phyloP scores from a whole-genome alignment of 2,329 filamentous ascomycete genomes.

The Curvularia hawaiiensis region DNA sequence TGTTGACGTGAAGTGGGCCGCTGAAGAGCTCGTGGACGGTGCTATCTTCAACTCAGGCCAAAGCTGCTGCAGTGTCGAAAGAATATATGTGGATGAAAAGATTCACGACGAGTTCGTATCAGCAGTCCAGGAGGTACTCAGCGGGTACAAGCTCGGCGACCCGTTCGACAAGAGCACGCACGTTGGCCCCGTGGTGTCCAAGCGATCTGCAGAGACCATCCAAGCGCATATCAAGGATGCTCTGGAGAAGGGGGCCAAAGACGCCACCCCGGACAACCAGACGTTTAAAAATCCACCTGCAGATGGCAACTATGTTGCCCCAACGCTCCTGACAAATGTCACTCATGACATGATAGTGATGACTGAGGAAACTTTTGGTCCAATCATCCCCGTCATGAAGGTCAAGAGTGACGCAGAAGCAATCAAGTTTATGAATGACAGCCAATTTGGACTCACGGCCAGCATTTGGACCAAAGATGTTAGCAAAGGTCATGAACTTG shows the following conservation, averaged over 20 bases:
- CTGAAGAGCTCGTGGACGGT: slow-evolving; percentile 92
- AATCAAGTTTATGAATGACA: slow-evolving; percentile 87
- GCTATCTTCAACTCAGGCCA: slow-evolving; percentile 99
- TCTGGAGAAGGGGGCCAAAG: slow-evolving; percentile 78
- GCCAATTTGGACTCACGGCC: slow-evolving; percentile 91
- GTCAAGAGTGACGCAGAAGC: slow-evolving; percentile 83
- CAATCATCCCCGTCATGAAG: slow-evolving; percentile 88
- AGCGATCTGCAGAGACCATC: slow-evolving; percentile 76
- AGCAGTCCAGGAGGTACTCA: slow-evolving; percentile 78
- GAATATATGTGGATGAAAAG: slow-evolving; percentile 86
- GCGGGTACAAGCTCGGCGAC: slow-evolving; percentile 83
- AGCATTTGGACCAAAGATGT: slow-evolving; percentile 96
- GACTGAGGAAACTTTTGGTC: slow-evolving; percentile 94
- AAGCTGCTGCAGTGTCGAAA: slow-evolving; percentile 91
- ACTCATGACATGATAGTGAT: slow-evolving; percentile 86
- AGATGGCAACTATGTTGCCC: slow-evolving; percentile 88
- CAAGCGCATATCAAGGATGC: slow-evolving; percentile 82
- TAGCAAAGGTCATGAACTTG: slow-evolving; percentile 73
- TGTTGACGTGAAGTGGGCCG: slow-evolving; percentile 88
- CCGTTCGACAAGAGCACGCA: slow-evolving; percentile 79
- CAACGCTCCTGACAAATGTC: slow-evolving; percentile 79
- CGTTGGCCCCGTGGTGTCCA: slow-evolving; percentile 87
- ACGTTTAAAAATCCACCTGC: slow-evolving; percentile 73
- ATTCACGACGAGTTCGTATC: slow-evolving; percentile 83
- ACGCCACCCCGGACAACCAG: slow-evolving; percentile 81